Base-by-base conservation (phyloP, 352 stramenopile species). In the Globisporangium canariense region DNA sequence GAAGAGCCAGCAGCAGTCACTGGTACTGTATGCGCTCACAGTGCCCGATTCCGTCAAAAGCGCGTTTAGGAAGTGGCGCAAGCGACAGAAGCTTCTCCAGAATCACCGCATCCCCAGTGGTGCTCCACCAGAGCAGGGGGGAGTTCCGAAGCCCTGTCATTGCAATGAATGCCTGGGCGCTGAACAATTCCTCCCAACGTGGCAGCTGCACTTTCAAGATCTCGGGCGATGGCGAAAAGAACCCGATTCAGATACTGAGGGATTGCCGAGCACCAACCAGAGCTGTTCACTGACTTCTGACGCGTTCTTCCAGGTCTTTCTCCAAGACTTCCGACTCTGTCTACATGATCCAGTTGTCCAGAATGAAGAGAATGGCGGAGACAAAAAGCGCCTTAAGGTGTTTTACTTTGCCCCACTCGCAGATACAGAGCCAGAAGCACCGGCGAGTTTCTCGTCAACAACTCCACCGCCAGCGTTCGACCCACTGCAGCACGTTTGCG, bases 191-290 rank as follows among this genome's bases (percentile, higher is more conserved):
- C 55, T 86, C 0, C 59, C 77, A 8, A 84, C 78, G 9, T 90
- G 78, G 81, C 67, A 73, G 20, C 66, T 81, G 16, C 81, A 88
- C 68, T 87, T 82, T 22, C 64, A 73, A 10, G 78, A 88, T 61
- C 70, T 90, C 16, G 70, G 61, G 18, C 73, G 72, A 20, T 87
- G 78, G 81, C 64, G 43, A 32, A 58, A 43, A 36, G 64, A 66
- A 6, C 7, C 36, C 11, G 43, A 60, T 8, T 28, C 52, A 3
- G 32, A 58, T 11, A 32, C n/a, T 1, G 30, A 58, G 32, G 9
- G 9, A 14, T 46, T 13, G 10, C 18, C 1, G 46, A 65, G 20
- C 8, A 41, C 32, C 8, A 53, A 58, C 47, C 34, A 13, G 45
- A 46, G 30, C 38, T 43, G 20, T 3, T 58, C 45, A 22, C 16